Conservation (phyloP, 371 early-diverging fungal genomes). For the Actinomortierella wolfii region DNA sequence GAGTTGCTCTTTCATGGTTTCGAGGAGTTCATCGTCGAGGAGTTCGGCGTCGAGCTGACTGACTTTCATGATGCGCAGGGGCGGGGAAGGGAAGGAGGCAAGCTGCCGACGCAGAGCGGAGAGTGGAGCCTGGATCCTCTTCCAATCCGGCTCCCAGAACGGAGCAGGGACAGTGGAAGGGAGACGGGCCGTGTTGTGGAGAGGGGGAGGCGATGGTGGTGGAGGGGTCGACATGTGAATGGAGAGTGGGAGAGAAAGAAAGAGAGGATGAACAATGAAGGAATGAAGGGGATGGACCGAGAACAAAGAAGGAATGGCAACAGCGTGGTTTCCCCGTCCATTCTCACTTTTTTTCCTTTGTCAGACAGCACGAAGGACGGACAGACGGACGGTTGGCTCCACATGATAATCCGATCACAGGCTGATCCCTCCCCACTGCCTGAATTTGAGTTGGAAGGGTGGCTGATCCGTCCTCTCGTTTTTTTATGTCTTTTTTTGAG, state of each 20-base stretch:
- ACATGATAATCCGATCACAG: no score
- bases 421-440: background rate
- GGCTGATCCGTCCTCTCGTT: background rate
- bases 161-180: slow-evolving; percentile 48
- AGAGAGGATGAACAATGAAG: background rate
- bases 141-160: slow-evolving; percentile 63
- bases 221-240: background rate
- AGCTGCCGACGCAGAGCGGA: slow-evolving; percentile 57
- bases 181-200: slow-evolving; percentile 9
- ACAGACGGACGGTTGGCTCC: no score
- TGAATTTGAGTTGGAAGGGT: background rate
- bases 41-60: slow-evolving; percentile 89
- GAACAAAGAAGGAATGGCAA: background rate
- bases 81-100: slow-evolving; percentile 57
- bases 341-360: background rate
- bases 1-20: slow-evolving; percentile 78
- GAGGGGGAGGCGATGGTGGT: background rate
- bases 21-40: slow-evolving; percentile 77
- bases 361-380: background rate
- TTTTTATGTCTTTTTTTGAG: slow-evolving; percentile 9
- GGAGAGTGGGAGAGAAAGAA: background rate
- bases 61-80: slow-evolving; percentile 77
- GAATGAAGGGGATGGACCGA: background rate
- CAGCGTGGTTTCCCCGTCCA: background rate
- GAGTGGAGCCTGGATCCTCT: slow-evolving; percentile 58